Evolutionary conservation across 2,329 filamentous ascomycete genomes (phyloP).

Genomic region (Harringtonia lauricola): DNA sequence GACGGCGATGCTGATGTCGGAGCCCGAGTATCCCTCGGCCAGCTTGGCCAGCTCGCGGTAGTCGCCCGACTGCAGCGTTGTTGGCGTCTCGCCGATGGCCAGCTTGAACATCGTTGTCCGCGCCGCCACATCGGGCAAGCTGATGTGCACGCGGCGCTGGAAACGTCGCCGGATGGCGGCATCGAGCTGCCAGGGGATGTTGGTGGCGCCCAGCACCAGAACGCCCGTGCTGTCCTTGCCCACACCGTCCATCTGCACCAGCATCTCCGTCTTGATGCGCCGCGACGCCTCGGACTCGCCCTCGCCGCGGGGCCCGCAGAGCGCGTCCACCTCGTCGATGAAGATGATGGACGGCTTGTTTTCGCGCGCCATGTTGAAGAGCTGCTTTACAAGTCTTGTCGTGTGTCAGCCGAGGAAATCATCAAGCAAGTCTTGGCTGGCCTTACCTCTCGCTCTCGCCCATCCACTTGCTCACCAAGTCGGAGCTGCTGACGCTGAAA

Average conservation of each 20-base stretch:
- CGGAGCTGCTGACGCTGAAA: conserved; percentile 95
- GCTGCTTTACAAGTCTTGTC: conserved; percentile 76
- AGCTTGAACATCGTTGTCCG: conserved; percentile 93
- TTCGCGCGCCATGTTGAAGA: conserved; percentile 96
- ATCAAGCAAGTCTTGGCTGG: too few relatives aligned
- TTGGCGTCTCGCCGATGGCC: conserved; percentile 85
- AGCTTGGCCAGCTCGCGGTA: conserved; percentile 69
- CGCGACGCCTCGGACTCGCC: conserved; percentile 95
- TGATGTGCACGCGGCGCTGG: conserved; percentile 92
- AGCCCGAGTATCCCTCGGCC: conserved; percentile 90
- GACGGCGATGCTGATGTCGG: conserved; percentile 90
- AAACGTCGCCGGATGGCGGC: conserved; percentile 92
- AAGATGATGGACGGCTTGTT: conserved; percentile 86
- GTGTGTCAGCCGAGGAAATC: conserved; percentile 12
- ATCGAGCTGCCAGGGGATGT: conserved; percentile 98
- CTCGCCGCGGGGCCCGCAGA: conserved; percentile 85
- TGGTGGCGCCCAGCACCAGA: conserved; percentile 88
- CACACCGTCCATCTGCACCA: conserved; percentile 98
- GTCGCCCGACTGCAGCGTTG: conserved; percentile 66
- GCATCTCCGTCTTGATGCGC: conserved; percentile 95
- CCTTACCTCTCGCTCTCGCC: conserved; percentile 88
- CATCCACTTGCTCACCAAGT: conserved; percentile 99
- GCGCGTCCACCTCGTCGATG: conserved; percentile 55
- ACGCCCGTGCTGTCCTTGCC: conserved; percentile 92
- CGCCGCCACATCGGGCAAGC: conserved; percentile 75